Conservation (phyloP, 2,329 filamentous ascomycete species). For the Beauveria medogensis region DNA sequence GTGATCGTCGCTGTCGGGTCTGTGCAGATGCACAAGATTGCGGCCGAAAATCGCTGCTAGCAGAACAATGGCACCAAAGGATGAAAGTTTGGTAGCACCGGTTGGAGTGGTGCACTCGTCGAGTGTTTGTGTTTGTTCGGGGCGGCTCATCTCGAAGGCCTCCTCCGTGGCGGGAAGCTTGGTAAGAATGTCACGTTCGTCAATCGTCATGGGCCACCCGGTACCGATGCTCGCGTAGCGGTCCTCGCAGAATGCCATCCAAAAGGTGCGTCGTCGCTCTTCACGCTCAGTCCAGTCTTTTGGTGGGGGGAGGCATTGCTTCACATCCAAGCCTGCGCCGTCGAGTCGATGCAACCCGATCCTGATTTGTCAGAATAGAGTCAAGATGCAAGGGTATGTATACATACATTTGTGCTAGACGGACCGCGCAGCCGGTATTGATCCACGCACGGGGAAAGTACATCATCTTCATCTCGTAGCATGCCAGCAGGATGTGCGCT, state of each 20-base stretch:
- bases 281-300: slow-evolving; percentile 92
- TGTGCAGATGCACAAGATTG: slow-evolving; percentile 84
- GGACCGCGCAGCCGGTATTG: slow-evolving; percentile 73
- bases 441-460: slow-evolving; percentile 95
- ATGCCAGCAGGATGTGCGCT: slow-evolving; percentile 68
- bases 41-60: slow-evolving; percentile 87
- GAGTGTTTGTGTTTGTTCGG: slow-evolving; percentile 63
- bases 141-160: slow-evolving; percentile 71
- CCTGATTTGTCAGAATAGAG: slow-evolving; percentile 53
- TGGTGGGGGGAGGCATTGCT: slow-evolving; percentile 78
- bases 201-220: slow-evolving; percentile 91
- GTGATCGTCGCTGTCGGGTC: slow-evolving; percentile 70
- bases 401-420: slow-evolving; percentile 72
- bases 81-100: slow-evolving; percentile 65
- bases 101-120: slow-evolving; percentile 60
- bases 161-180: slow-evolving; percentile 79
- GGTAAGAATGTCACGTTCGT: slow-evolving; percentile 85
- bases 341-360: slow-evolving; percentile 86
- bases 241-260: slow-evolving; percentile 87
- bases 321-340: slow-evolving; percentile 75
- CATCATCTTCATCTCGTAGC: slow-evolving; percentile 96
- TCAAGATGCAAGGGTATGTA: background rate
- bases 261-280: slow-evolving; percentile 86
- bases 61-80: slow-evolving; percentile 72
- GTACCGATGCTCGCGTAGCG: slow-evolving; percentile 93